A percentile compares a stretch with the other conserved stretches of the same genome.
phyloP scores from a whole-genome alignment of 495 filamentous ascomycete genomes.

The Podospora sp. region DNA sequence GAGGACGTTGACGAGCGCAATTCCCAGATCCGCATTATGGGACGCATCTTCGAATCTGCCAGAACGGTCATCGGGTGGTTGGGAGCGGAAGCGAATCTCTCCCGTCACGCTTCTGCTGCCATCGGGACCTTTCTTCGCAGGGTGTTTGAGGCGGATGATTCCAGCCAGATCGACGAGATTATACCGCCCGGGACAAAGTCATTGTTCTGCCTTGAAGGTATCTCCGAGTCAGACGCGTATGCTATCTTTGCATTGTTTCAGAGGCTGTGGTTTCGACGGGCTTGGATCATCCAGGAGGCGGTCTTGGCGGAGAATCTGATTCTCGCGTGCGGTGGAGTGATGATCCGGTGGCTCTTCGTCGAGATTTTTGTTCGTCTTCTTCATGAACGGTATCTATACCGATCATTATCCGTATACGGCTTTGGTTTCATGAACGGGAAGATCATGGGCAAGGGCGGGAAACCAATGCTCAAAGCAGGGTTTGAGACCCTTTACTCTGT shows the following conservation, averaged over 20 bases:
- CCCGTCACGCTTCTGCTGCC: background rate
- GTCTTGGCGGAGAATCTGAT: background rate
- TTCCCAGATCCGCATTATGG: background rate
- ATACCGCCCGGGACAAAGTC: background rate
- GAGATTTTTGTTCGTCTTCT: background rate
- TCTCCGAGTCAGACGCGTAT: background rate
- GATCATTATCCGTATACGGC: background rate
- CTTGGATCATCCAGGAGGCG: background rate
- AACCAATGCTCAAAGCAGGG: background rate
- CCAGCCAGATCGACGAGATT: background rate
- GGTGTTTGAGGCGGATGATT: background rate
- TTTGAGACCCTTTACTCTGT: background rate
- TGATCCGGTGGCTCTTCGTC: background rate
- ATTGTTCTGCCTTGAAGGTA: background rate
- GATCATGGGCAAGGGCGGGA: background rate
- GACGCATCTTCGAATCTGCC: background rate
- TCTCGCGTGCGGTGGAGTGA: background rate
- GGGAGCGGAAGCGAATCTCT: background rate
- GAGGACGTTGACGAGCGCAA: background rate
- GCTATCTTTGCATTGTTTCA: background rate
- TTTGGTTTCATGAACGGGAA: background rate
- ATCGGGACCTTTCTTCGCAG: background rate
- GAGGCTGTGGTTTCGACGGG: background rate
- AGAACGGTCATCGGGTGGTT: background rate
- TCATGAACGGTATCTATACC: background rate